These are phyloP conservation scores for Citrus sinensis DNA, from an alignment of 345 rosid species.

Conservation along the genomic window DNA sequence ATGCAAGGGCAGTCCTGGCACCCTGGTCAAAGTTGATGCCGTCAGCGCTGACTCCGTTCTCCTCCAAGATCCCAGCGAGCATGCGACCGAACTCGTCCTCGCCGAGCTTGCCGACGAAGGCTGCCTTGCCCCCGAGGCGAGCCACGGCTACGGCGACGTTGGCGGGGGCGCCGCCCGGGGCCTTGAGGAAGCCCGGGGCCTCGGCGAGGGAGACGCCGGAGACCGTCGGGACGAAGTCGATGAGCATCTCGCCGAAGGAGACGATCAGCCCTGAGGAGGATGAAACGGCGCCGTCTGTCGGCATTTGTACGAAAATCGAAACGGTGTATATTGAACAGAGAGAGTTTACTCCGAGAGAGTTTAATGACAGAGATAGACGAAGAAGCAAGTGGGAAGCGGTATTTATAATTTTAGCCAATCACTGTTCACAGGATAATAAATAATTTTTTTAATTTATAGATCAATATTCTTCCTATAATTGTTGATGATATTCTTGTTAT, in stretches of 20 bases:
- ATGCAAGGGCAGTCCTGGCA: conserved; percentile 93
- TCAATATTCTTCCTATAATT: accelerated
- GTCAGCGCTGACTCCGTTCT: conserved; percentile 64
- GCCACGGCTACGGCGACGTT: conserved; percentile 93
- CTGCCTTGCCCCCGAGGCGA: conserved; percentile 72
- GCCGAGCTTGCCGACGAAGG: conserved; percentile 90
- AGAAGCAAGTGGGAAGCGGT: neutral
- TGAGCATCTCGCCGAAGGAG: conserved; percentile 97
- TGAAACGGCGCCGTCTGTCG: conserved; percentile 29
- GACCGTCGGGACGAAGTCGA: conserved; percentile 91
- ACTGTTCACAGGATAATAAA: too few species aligned
- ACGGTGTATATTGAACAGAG: neutral
- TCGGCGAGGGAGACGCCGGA: conserved; percentile 95
- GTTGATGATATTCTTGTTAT: too few species aligned
- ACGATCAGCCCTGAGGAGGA: conserved; percentile 56
- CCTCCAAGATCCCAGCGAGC: conserved; percentile 91
- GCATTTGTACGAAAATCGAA: conserved; percentile 13
- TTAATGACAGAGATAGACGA: too few species aligned
- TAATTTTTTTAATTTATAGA: too few species aligned
- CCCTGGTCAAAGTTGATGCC: conserved; percentile 92
- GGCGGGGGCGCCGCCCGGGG: conserved; percentile 98
- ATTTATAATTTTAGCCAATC: neutral
- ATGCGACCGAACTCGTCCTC: conserved; percentile 96
- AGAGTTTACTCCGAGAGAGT: too few species aligned
- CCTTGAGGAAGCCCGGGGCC: conserved; percentile 94